Evolutionary conservation across 768 basidiomycete genomes (phyloP).

Genomic region (Podaxis sp.): DNA sequence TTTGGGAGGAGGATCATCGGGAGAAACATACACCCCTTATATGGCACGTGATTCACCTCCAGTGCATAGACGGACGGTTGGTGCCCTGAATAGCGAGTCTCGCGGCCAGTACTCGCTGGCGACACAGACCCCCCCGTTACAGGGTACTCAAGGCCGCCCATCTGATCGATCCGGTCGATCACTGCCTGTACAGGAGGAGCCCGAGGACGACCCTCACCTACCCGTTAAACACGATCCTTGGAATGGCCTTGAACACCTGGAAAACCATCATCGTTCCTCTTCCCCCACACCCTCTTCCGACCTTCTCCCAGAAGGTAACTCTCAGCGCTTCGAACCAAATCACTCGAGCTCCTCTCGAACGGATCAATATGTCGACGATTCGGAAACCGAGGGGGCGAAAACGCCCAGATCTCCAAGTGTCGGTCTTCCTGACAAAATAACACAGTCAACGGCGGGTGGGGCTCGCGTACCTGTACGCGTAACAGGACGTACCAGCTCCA

Average conservation of each 20-base stretch:
- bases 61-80: conserved; percentile 27
- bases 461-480: background rate
- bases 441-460: background rate
- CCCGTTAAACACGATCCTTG: conserved; percentile 33
- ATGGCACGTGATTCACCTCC: conserved; percentile 44
- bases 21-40: conserved; percentile 38
- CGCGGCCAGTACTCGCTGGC: conserved; percentile 33
- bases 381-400: conserved; percentile 53
- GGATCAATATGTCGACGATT: conserved; percentile 37
- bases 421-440: conserved; percentile 48
- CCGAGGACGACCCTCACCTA: conserved; percentile 57
- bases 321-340: conserved; percentile 25
- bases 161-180: conserved; percentile 76
- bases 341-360: conserved; percentile 32
- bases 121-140: conserved; percentile 56
- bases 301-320: conserved; percentile 43
- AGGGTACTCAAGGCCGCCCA: conserved; percentile 51
- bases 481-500: conserved; percentile 2
- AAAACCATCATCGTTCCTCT: conserved; percentile 31
- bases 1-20: conserved; percentile 42
- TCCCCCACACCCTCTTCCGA: conserved; percentile 58
- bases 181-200: conserved; percentile 74
- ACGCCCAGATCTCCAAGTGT: conserved; percentile 70
- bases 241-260: conserved; percentile 32
- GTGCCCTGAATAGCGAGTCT: conserved; percentile 22